Conservation (phyloP, 148 eudicot species). For the Rhododendron williamsianum region DNA sequence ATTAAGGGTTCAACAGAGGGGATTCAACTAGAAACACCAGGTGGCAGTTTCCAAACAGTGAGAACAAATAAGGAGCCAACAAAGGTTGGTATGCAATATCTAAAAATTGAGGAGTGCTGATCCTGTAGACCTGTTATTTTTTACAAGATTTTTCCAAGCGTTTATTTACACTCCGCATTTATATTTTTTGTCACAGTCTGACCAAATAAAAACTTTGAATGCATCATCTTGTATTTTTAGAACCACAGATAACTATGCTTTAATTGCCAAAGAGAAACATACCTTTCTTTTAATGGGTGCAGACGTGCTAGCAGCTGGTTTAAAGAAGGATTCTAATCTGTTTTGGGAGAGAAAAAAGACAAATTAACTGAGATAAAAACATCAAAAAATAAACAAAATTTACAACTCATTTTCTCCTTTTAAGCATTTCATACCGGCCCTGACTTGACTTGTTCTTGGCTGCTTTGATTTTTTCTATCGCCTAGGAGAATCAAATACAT, state of each 20-base stretch:
- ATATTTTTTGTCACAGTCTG: not conserved
- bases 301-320: slow-evolving; percentile 55
- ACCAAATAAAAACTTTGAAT: not conserved
- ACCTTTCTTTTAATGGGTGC: slow-evolving; percentile 81
- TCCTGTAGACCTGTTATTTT: not conserved
- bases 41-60: not conserved
- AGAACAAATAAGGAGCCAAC: not conserved
- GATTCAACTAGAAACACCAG: not conserved
- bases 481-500: slow-evolving; percentile 30
- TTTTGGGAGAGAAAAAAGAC: slow-evolving; percentile 14
- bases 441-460: slow-evolving; percentile 82
- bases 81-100: not conserved
- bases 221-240: not conserved
- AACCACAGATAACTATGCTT: not conserved
- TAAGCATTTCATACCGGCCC: slow-evolving; percentile 58
- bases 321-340: slow-evolving; percentile 82
- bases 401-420: slow-evolving; percentile 1
- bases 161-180: not conserved
- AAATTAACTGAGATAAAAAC: not conserved
- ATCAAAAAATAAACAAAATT: not conserved
- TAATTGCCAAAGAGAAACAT: slow-evolving; percentile 20
- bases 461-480: slow-evolving; percentile 93
- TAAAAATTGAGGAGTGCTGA: not conserved
- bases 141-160: not conserved
- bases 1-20: not conserved